Evolutionary conservation across 2,329 filamentous ascomycete genomes (phyloP), one percentile per base, ranked within the genome.

Genomic region (Achaetomium macrosporum): DNA sequence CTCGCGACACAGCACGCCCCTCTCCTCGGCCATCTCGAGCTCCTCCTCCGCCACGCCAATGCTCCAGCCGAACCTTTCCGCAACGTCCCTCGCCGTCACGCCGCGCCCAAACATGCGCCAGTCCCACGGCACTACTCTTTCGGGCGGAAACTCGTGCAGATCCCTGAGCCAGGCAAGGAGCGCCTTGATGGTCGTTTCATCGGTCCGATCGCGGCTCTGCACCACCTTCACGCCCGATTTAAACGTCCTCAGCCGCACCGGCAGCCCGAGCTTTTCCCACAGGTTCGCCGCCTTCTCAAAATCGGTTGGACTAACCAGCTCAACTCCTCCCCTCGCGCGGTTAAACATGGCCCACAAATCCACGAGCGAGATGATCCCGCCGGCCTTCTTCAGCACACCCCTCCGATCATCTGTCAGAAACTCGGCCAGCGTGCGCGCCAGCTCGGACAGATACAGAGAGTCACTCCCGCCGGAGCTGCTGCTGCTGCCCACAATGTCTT

Each of bases 311-410:
- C 89, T 95, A 47, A 97, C 88, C 15, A 99, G 81, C 68, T 99
- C 93, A 15, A 99, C 92, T 8, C 92, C 93, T 47, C 92, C 92
- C 50, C 92, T 82, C 30, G 88, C 90, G 33, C 92, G 83, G 69
- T 99, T 99, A 74, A 97, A 97, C 59, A 95, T 83, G 29, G 90
- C 89, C 90, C 90, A 96, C 0, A 96, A 76, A 65, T 96, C 91
- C 12, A 96, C 90, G 1, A 96, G 76, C 36, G 83, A 92, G 66
- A 96, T 88, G 61, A 95, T 93, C 1, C 91, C 91, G 5, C 90
- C 91, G 44, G 91, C 87, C 57, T 82, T 84, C 53, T 83, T 83
- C 19, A 96, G 73, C 1, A 96, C 79, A 0, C 88, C 88, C 50
- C 87, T 79, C 2, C 84, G 77, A 67, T 96, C 90, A 66, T 96